phyloP scores from a whole-genome alignment of 768 basidiomycete genomes.

The Rossbeevera mucosa region DNA sequence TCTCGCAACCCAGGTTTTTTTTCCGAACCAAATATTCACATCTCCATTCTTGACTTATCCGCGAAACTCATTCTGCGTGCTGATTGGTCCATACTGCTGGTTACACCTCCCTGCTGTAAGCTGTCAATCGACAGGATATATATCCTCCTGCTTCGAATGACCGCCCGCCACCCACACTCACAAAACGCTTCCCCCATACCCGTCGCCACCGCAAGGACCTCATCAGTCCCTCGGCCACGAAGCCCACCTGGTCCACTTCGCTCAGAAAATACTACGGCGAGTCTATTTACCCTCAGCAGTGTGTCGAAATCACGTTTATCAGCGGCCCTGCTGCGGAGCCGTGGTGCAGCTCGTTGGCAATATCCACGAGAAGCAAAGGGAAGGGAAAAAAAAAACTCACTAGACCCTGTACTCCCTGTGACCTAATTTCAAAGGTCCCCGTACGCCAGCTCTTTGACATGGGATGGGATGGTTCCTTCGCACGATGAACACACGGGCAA shows the following conservation, averaged over 20 bases:
- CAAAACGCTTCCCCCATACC: constrained; percentile 17
- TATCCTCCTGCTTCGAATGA: constrained; percentile 1
- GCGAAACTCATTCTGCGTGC: not conserved
- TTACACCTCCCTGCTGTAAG: not conserved
- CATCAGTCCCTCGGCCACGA: not conserved
- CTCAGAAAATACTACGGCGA: constrained; percentile 11
- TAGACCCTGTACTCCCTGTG: not conserved
- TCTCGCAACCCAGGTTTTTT: not conserved
- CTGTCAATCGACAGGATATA: not conserved
- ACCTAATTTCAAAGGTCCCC: not conserved
- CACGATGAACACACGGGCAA: not conserved
- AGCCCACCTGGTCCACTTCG: constrained; percentile 2
- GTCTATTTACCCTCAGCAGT: constrained; percentile 1
- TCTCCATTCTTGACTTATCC: not conserved
- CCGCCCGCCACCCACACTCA: constrained; percentile 3
- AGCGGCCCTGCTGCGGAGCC: not conserved
- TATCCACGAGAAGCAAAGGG: not conserved
- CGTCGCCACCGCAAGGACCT: constrained; percentile 24
- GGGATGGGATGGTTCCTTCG: not conserved
- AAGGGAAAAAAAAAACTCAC: not conserved
- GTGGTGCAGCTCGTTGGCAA: not conserved
- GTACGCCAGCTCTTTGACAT: no score
- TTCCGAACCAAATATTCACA: not conserved
- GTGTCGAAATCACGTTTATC: constrained; percentile 4
- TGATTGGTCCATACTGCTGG: not conserved